These are phyloP conservation scores for Agapanthus africanus DNA, from an alignment of 106 monocot genomes.

Conservation along the genomic window DNA sequence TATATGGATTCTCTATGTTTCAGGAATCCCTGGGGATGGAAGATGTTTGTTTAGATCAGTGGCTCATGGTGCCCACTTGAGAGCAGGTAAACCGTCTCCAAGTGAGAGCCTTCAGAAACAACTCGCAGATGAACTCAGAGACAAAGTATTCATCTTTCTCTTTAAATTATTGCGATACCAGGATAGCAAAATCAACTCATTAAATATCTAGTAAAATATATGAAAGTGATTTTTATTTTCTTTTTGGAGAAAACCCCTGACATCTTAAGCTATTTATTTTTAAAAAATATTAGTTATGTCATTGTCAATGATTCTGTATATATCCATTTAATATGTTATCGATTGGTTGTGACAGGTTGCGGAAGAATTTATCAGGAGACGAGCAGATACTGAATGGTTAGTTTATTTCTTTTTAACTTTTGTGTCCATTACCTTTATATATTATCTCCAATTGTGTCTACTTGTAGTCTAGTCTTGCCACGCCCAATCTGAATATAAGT, in stretches of 20 bases:
- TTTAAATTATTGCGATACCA: background rate
- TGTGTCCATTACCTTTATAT: background rate
- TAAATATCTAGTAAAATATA: background rate
- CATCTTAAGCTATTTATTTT: background rate
- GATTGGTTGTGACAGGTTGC: conserved; percentile 38
- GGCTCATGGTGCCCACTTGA: conserved; percentile 52
- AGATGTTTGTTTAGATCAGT: conserved; percentile 70
- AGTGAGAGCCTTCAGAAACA: conserved; percentile 56
- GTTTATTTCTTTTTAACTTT: conserved; percentile 6
- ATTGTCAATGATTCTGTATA: background rate
- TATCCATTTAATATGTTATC: background rate
- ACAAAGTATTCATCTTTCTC: conserved; percentile 33
- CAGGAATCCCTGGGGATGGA: conserved; percentile 66
- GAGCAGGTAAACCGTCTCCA: conserved; percentile 48
- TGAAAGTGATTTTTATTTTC: background rate
- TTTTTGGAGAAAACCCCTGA: background rate
- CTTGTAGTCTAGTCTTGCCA: too few species aligned
- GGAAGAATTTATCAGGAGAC: conserved; percentile 59
- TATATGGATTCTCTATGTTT: conserved; percentile 1
- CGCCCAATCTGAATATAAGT: too few species aligned
- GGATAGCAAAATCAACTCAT: background rate
- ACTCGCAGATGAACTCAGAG: conserved; percentile 67
- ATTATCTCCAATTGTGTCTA: background rate
- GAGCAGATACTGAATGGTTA: conserved; percentile 66
- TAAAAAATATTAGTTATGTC: background rate